Base-by-base conservation (phyloP, 345 rosid species). In the Eucalyptus viminalis region DNA sequence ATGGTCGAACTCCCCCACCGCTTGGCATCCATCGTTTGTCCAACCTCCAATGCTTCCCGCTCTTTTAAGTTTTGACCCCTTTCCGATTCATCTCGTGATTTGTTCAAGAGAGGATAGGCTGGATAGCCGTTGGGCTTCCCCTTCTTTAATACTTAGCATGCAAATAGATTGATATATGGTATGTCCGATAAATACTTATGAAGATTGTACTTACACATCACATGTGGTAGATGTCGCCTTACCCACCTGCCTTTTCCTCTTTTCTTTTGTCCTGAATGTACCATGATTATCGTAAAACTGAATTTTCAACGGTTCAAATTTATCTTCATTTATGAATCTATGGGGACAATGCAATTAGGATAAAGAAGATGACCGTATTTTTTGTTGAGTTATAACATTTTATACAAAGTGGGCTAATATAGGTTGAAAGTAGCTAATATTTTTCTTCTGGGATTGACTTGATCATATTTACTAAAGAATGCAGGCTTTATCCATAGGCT, bases 371-470 rank as follows among this genome's bases (percentile, higher is more conserved):
- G 62, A 56, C 13, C 6, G 62, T 0, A 24, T 56, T 56, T 56
- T 24, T 24, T 56, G 13, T 24, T 56, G 62, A 25, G 29, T 56
- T 56, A 56, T 56, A 24, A 56, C 58, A 21, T 53, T 2, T 11
- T 8, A 60, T 3, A 5, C 14, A 5, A 11, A 29, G 72, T 4
- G 17, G 16, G 72, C 72, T 65, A n/a, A 65, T 5, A 3, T 65
- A 31, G 19, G 76, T 4, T 4, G 40, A 14, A 15, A 65, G 40
- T 65, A 11, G 14, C 27, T 11, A 22, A 22, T 21, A 40, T 40
- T 19, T 37, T 21, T 40, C 4, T 40, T 76, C 0, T 1, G 0
- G 15, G 1, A 40, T 8, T 40, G 3, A 22, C 15, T 2, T 3
- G 7, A 5, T 40, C 85, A 76, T 6, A 22, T 21, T 37, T 6